These are phyloP conservation scores for Picea glauca DNA, from an alignment of 75 land plant species.

Conservation along the genomic window DNA sequence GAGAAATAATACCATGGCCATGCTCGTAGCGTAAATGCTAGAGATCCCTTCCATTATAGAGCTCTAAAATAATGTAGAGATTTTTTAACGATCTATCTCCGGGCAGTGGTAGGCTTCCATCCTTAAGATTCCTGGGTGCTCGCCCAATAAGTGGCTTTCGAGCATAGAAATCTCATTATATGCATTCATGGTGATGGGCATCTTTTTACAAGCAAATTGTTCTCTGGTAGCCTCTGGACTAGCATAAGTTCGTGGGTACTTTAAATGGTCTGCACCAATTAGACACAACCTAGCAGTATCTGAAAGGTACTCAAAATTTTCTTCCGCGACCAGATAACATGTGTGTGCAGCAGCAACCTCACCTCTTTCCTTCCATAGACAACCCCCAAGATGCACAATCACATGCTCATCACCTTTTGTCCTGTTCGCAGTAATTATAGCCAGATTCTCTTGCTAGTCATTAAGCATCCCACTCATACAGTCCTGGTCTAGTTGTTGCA, in stretches of 20 bases:
- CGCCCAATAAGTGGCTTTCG: too few relatives aligned
- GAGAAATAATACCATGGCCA: too few relatives aligned
- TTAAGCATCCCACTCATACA: slow-evolving; percentile 69
- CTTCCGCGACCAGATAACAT: slow-evolving; percentile 93
- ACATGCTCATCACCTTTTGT: slow-evolving; percentile 90
- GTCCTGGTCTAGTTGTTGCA: slow-evolving; percentile 33
- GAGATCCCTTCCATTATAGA: too few relatives aligned
- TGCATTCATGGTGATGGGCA: too few relatives aligned
- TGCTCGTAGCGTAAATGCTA: too few relatives aligned
- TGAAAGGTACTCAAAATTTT: slow-evolving; percentile 77
- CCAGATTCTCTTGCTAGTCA: slow-evolving; percentile 89
- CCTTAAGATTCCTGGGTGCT: too few relatives aligned
- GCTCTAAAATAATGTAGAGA: too few relatives aligned
- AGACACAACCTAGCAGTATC: slow-evolving; percentile 83
- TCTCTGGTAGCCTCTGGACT: slow-evolving; percentile 64
- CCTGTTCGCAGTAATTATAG: slow-evolving; percentile 85
- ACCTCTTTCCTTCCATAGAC: slow-evolving; percentile 79
- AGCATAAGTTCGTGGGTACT: slow-evolving; percentile 81
- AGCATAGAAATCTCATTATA: too few relatives aligned
- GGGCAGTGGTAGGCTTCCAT: too few relatives aligned
- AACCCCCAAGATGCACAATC: slow-evolving; percentile 83
- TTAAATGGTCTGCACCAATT: slow-evolving; percentile 93
- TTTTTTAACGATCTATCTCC: too few relatives aligned
- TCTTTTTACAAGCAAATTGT: too few relatives aligned
- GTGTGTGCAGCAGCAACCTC: slow-evolving; percentile 92